phyloP scores from a whole-genome alignment of 176 grass and related monocot species.

The Oryza coarctata region DNA sequence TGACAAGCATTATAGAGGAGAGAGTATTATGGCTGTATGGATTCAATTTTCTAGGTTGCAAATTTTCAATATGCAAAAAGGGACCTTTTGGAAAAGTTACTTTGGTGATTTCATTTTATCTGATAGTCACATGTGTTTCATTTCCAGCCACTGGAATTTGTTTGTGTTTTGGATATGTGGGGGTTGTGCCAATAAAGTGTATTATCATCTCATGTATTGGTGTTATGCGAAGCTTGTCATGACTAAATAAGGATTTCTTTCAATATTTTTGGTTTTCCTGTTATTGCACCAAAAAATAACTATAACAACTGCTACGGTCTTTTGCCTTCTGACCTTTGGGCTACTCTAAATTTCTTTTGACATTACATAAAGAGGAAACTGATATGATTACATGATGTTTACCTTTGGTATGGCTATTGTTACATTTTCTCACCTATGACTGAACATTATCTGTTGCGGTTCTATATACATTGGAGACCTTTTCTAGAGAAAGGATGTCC shows the following conservation, averaged over 20 bases:
- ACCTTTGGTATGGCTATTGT: not conserved
- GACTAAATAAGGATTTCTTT: not conserved
- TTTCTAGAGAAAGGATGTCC: not conserved
- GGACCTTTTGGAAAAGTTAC: not conserved
- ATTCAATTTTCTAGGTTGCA: not conserved
- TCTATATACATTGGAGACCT: not conserved
- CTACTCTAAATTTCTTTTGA: not conserved
- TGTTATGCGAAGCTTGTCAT: not conserved
- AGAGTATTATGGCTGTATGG: not conserved
- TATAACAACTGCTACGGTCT: not conserved
- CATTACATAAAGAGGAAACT: not conserved
- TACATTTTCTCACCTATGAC: not conserved
- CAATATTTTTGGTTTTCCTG: not conserved
- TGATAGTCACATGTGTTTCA: not conserved
- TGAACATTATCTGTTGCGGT: not conserved
- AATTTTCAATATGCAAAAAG: not conserved
- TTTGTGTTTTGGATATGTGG: not conserved
- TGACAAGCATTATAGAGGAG: no score
- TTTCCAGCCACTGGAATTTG: not conserved
- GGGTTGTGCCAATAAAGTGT: not conserved
- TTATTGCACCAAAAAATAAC: not conserved
- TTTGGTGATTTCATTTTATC: not conserved
- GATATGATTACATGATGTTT: not conserved
- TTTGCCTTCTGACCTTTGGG: not conserved
- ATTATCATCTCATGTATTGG: not conserved